Percentiles rank a stretch among this genome's conserved stretches.
Conservation (phyloP, 2,329 filamentous ascomycete species). For the Exophiala mesophila region DNA sequence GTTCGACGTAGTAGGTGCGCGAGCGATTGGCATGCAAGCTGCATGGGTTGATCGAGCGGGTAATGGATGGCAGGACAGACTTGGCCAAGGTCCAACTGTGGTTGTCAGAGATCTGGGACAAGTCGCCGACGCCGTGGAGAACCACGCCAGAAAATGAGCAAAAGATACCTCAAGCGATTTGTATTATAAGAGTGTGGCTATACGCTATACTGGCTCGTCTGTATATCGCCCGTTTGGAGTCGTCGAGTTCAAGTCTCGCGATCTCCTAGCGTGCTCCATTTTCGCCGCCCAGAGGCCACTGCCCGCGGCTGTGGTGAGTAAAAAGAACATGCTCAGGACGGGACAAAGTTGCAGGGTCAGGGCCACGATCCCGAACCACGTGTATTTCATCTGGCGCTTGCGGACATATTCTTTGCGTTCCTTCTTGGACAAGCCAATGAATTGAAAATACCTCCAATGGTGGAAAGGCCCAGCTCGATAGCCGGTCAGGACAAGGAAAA, state of each 20-base stretch:
- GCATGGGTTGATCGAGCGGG: constrained; percentile 63
- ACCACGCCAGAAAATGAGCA: constrained; percentile 10
- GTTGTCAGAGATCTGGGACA: constrained; percentile 55
- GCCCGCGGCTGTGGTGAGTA: constrained; percentile 79
- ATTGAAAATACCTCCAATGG: constrained; percentile 84
- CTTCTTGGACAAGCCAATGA: constrained; percentile 68
- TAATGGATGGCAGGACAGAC: constrained; percentile 60
- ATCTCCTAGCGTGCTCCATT: constrained; percentile 58
- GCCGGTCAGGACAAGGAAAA: constrained; percentile 85
- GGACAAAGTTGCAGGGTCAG: constrained; percentile 84
- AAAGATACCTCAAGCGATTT: neutral
- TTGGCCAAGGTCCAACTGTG: constrained; percentile 52
- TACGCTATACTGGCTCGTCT: constrained; percentile 32
- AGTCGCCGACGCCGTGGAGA: constrained; percentile 42
- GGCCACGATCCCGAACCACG: constrained; percentile 86
- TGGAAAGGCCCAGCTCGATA: constrained; percentile 82
- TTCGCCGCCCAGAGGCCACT: constrained; percentile 80
- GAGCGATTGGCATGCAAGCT: constrained; percentile 55
- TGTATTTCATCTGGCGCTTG: constrained; percentile 71
- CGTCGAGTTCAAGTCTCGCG: constrained; percentile 26
- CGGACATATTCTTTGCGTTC: constrained; percentile 67
- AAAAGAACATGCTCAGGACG: constrained; percentile 86
- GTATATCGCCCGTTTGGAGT: constrained; percentile 33
- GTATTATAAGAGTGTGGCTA: neutral
- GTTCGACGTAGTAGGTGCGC: constrained; percentile 66